A percentile compares a stretch with the other conserved stretches of the same genome.
Evolutionary conservation across 2,329 filamentous ascomycete genomes (phyloP).

Genomic region (Nemania sp.): DNA sequence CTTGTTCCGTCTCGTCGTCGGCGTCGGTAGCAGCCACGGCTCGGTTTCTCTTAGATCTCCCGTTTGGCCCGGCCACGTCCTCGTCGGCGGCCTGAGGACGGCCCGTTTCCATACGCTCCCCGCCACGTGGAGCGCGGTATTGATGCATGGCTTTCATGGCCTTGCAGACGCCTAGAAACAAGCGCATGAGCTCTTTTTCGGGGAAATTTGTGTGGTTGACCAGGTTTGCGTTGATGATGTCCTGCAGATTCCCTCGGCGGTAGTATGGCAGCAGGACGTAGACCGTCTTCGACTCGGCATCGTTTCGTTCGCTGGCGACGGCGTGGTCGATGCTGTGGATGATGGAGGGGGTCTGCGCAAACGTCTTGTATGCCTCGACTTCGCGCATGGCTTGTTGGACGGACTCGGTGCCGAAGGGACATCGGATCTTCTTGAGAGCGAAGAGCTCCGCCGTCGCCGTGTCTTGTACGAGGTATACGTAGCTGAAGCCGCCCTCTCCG

Average conservation of each 20-base stretch:
- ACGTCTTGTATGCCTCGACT: conserved; percentile 94
- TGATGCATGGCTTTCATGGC: conserved; percentile 91
- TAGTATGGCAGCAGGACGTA: conserved; percentile 98
- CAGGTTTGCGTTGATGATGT: conserved; percentile 97
- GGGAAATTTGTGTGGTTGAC: conserved; percentile 93
- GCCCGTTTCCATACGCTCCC: conserved; percentile 60
- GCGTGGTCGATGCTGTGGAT: conserved; percentile 54
- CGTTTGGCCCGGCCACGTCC: conserved; percentile 44
- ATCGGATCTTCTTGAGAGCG: conserved; percentile 98
- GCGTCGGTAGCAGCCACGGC: conserved; percentile 57
- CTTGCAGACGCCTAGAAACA: conserved; percentile 90
- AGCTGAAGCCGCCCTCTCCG: conserved; percentile 98
- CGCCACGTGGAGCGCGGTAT: conserved; percentile 63
- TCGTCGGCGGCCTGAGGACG: conserved; percentile 47
- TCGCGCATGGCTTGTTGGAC: conserved; percentile 94
- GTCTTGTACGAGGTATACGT: conserved; percentile 98
- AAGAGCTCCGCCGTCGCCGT: conserved; percentile 81
- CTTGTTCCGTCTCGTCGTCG: conserved; percentile 74
- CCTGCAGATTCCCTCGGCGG: conserved; percentile 90
- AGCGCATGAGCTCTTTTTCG: conserved; percentile 81
- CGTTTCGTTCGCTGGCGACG: conserved; percentile 60
- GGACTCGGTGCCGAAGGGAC: conserved; percentile 95
- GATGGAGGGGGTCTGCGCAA: conserved; percentile 80
- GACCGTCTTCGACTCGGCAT: conserved; percentile 82
- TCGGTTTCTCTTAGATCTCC: conserved; percentile 45